phyloP scores from a whole-genome alignment of 2,329 filamentous ascomycete genomes.

The Dryadomyces sulphureus region DNA sequence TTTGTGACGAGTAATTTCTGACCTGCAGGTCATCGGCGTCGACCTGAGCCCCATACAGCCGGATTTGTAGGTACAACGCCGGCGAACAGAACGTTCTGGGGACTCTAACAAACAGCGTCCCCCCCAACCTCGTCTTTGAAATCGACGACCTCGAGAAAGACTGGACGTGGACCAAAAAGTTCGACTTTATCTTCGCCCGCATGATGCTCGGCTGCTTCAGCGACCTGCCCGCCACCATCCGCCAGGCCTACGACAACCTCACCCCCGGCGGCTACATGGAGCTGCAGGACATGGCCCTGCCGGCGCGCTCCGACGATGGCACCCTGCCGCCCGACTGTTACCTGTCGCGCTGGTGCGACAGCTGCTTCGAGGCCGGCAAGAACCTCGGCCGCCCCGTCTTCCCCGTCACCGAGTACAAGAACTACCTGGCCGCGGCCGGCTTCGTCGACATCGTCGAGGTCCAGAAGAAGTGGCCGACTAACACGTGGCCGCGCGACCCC shows the following conservation, averaged over 20 bases:
- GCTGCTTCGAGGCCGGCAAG: background rate
- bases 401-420: background rate
- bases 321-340: no score
- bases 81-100: background rate
- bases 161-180: constrained; percentile 11
- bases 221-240: constrained; percentile 4
- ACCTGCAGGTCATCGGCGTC: constrained; percentile 27
- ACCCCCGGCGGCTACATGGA: constrained; percentile 12
- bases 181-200: constrained; percentile 12
- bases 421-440: constrained; percentile 25
- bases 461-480: constrained; percentile 27
- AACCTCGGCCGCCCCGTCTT: background rate
- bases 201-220: constrained; percentile 9
- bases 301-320: constrained; percentile 10
- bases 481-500: constrained; percentile 29
- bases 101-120: background rate
- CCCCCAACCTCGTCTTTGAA: constrained; percentile 10
- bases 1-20: no score
- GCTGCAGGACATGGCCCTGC: constrained; percentile 5
- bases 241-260: constrained; percentile 7
- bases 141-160: constrained; percentile 13
- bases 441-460: constrained; percentile 37
- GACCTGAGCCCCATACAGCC: constrained; percentile 22
- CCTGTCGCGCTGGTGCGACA: no score
- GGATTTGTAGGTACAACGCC: constrained; percentile 7